A percentile compares a stretch with the other conserved stretches of the same genome.
Conservation (phyloP, 106 monocot species). For the Dendrobium chrysotoxum region DNA sequence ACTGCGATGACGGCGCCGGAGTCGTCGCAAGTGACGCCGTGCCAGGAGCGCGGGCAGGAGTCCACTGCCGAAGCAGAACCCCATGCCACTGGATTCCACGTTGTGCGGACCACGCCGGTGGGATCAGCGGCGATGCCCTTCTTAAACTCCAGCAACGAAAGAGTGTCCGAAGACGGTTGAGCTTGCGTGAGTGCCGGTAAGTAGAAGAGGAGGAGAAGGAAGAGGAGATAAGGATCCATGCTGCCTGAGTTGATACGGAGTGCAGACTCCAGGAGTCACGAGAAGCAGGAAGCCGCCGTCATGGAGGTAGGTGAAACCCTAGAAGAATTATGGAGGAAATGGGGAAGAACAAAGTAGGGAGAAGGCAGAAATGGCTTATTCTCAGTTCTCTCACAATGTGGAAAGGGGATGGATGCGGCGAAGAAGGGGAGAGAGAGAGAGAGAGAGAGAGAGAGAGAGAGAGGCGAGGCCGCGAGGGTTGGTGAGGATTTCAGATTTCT, state of each 20-base stretch:
- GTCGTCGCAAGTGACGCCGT: constrained; percentile 47
- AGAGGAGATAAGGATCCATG: background rate
- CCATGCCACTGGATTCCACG: constrained; percentile 33
- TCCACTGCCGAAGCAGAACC: constrained; percentile 4
- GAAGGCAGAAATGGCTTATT: background rate
- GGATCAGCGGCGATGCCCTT: constrained; percentile 58
- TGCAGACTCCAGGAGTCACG: background rate
- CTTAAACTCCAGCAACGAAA: constrained; percentile 71
- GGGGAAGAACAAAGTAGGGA: background rate
- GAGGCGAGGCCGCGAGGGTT: background rate
- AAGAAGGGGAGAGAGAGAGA: background rate
- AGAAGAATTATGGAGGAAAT: background rate
- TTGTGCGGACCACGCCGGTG: constrained; percentile 26
- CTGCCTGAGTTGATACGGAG: background rate
- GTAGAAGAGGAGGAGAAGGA: constrained; percentile 9
- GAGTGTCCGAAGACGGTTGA: constrained; percentile 29
- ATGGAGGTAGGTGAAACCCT: background rate
- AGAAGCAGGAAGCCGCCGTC: background rate
- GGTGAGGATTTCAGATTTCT: background rate
- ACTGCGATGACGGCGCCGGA: constrained; percentile 37
- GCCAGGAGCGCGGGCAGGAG: constrained; percentile 16
- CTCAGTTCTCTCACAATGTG: background rate
- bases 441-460: background rate
- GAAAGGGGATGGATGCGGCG: background rate
- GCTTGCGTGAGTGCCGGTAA: background rate